Evolutionary conservation across 495 filamentous ascomycete species (phyloP), one percentile per base, ranked within the genome.

Genomic region (Clavariopsis aquatica): DNA sequence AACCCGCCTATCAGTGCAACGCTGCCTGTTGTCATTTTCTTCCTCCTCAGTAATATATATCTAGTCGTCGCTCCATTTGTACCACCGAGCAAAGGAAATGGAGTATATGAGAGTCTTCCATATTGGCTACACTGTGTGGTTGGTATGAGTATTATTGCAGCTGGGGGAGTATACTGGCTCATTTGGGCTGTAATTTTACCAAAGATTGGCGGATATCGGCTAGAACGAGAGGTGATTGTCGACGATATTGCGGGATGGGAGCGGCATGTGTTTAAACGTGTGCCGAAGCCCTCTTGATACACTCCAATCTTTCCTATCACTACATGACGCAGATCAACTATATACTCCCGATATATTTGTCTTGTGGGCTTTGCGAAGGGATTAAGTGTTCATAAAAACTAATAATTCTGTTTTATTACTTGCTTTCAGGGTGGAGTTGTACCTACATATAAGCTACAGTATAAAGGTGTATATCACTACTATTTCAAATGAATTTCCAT

Each of bases 51-150:
- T 68, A 78, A 83, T 57, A 79, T 79, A 31, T 71, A 81, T 53
- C 78, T 81, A 19, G 80, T 80, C 2, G 78, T 82, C 41, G 76
- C 82, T 27, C 82, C 82, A 1, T 82, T 80, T 23, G 77, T 79
- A 56, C 78, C 77, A 24, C 78, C 79, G 5, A 60, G 62, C 29
- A 69, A 73, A 1, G 51, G 62, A 10, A 76, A 76, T 19, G 80
- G 79, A 73, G 78, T 82, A 38, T 80, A 81, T 19, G 74, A 79
- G 27, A 75, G 73, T 7, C 79, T 83, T 34, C 82, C 82, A 9
- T 83, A 83, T 65, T 83, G 78, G 58, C 70, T 78, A 0, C 81
- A 82, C 66, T 81, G 80, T 0, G 75, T 82, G 1, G 80, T 84
- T 15, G 82, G 81, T 13, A 75, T 79, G 8, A 76, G 74, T 0